Conservation (phyloP, 1,139 yeast species). For the Kurtzmaniella quercitrusa region DNA sequence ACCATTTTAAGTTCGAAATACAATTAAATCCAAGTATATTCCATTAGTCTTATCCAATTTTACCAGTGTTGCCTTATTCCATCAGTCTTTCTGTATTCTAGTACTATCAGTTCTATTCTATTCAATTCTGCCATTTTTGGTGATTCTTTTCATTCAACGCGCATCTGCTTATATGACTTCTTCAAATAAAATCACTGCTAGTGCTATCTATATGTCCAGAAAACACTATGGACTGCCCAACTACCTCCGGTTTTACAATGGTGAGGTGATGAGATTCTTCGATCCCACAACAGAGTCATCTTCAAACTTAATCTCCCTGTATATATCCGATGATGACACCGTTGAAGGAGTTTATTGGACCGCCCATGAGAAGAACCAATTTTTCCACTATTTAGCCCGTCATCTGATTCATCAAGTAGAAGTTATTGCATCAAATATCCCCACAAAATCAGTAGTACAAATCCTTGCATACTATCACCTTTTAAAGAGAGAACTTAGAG, state of each 20-base stretch:
- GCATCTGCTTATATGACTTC: no score
- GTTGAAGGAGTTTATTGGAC: slow-evolving; percentile 19
- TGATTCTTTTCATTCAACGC: not conserved
- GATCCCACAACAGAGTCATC: not conserved
- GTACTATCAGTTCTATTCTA: not conserved
- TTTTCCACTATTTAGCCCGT: slow-evolving; percentile 33
- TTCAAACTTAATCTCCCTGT: not conserved
- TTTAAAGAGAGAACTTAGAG: slow-evolving; percentile 23
- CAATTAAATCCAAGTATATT: not conserved
- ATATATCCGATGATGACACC: not conserved
- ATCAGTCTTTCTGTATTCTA: no score
- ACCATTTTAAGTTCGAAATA: not conserved
- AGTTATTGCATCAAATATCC: slow-evolving; percentile 31
- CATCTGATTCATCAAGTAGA: slow-evolving; percentile 47
- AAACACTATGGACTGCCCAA: slow-evolving; percentile 17
- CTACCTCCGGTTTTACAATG: slow-evolving; percentile 20
- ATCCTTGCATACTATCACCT: slow-evolving; percentile 43
- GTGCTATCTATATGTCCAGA: slow-evolving; percentile 6
- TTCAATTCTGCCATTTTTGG: not conserved
- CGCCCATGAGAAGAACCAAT: slow-evolving; percentile 17
- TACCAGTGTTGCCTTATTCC: no score
- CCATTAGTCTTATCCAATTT: no score
- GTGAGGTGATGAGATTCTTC: slow-evolving; percentile 16
- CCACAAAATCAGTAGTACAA: slow-evolving; percentile 41
- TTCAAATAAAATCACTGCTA: not conserved